Conservation (phyloP, 2,329 filamentous ascomycete genomes). For the Aspergillus eucalypticola region DNA sequence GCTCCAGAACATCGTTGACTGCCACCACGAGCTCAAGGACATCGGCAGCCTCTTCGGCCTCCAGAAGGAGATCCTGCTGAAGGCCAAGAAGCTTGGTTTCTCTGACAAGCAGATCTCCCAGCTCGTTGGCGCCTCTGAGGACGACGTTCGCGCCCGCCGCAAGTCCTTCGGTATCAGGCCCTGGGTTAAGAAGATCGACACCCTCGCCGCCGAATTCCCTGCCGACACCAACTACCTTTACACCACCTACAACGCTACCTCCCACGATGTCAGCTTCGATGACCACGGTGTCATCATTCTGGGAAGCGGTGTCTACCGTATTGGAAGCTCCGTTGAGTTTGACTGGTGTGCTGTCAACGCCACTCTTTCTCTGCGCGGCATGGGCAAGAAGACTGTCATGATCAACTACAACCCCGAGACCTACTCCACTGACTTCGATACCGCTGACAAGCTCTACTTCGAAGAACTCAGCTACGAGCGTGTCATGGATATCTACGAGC, state of each 20-base stretch:
- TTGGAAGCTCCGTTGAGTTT: slow-evolving; percentile 96
- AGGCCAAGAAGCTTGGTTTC: slow-evolving; percentile 97
- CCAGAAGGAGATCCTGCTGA: slow-evolving; percentile 83
- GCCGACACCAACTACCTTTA: slow-evolving; percentile 95
- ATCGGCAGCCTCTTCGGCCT: slow-evolving; percentile 79
- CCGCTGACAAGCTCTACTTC: slow-evolving; percentile 90
- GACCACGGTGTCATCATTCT: slow-evolving; percentile 88
- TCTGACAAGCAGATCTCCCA: slow-evolving; percentile 92
- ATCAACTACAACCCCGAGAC: slow-evolving; percentile 93
- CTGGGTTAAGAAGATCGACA: slow-evolving; percentile 99
- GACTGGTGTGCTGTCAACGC: slow-evolving; percentile 97
- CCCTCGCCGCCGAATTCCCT: slow-evolving; percentile 93
- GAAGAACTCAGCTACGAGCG: slow-evolving; percentile 96
- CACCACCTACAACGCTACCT: slow-evolving; percentile 94
- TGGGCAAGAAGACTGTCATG: slow-evolving; percentile 97
- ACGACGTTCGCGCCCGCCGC: slow-evolving; percentile 82
- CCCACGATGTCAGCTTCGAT: slow-evolving; percentile 90
- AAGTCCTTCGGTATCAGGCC: slow-evolving; percentile 86
- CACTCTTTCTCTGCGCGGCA: slow-evolving; percentile 75
- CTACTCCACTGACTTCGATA: slow-evolving; percentile 79
- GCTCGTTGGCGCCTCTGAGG: slow-evolving; percentile 81
- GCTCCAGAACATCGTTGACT: slow-evolving; percentile 94
- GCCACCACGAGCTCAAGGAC: slow-evolving; percentile 79
- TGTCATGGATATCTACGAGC: slow-evolving; percentile 98
- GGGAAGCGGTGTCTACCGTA: slow-evolving; percentile 94